A percentile compares a stretch with the other conserved stretches of the same genome.
These are phyloP conservation scores for Galerina marginata DNA, from an alignment of 768 basidiomycete species.

Conservation along the genomic window DNA sequence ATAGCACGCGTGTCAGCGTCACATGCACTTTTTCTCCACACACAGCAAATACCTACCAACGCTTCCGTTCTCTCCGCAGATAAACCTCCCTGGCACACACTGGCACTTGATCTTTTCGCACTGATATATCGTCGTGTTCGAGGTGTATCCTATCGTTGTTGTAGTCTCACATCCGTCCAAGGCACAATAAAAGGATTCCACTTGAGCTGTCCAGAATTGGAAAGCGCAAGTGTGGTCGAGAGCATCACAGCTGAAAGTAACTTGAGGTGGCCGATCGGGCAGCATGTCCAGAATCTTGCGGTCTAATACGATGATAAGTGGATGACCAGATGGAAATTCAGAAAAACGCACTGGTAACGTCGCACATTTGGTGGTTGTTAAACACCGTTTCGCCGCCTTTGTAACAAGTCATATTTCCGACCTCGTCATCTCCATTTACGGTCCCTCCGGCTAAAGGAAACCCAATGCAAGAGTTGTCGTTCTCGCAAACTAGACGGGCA, in stretches of 20 bases:
- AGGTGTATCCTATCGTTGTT: constrained; percentile 54
- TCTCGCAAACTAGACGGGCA: constrained; percentile 77
- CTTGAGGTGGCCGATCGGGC: constrained; percentile 90
- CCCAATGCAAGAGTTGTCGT: constrained; percentile 75
- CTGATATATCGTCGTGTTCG: constrained; percentile 73
- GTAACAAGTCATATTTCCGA: constrained; percentile 84
- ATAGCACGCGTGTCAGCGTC: neutral
- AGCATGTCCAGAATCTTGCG: constrained; percentile 93
- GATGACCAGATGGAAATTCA: neutral
- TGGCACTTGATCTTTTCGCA: constrained; percentile 88
- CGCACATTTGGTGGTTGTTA: constrained; percentile 96
- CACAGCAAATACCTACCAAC: constrained; percentile 64
- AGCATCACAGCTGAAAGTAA: constrained; percentile 91
- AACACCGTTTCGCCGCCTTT: constrained; percentile 92
- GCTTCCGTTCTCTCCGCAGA: constrained; percentile 95
- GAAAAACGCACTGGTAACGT: constrained; percentile 86
- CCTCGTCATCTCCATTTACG: constrained; percentile 23
- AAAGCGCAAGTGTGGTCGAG: constrained; percentile 75
- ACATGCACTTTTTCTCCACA: neutral
- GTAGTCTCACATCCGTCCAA: constrained; percentile 71
- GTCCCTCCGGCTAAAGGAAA: constrained; percentile 64
- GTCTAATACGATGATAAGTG: constrained; percentile 50
- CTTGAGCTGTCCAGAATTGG: constrained; percentile 96
- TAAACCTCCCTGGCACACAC: constrained; percentile 92
- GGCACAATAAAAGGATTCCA: constrained; percentile 96